Evolutionary conservation across 2,329 filamentous ascomycete species (phyloP), one percentile per base, ranked within the genome.

Genomic region (Trichoderma hamatum): DNA sequence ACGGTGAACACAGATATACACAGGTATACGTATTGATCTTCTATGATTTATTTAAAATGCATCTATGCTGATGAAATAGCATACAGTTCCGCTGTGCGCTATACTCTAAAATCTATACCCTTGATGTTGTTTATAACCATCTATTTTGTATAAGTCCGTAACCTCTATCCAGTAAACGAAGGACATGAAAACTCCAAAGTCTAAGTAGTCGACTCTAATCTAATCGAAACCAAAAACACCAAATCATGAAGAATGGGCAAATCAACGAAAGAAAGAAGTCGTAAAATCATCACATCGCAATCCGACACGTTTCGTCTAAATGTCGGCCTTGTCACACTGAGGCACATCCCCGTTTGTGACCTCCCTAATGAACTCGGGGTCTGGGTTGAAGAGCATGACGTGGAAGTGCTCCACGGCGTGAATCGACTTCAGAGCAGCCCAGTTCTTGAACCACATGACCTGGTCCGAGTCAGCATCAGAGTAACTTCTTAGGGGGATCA

Each of bases 341-440:
- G 92, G 89, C 55, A 91, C 83, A 80, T 97, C 93, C 14, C 89
- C 90, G 46, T 88, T 82, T 6, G 93, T 97, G 71, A 97, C 85
- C 67, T 88, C 82, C 63, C 82, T 81, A 56, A 97, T 80, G 73
- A 96, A 93, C 3, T 82, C 84, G 49, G 84, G 82, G 74, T 95
- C 89, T 1, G 94, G 90, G 73, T 92, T 85, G 78, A 90, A 92
- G 66, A 97, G 83, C 93, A 97, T 94, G 76, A 97, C 90, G 79
- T 98, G 95, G 76, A 98, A 96, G 78, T 98, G 95, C 83, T 97
- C 94, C 13, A 98, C 88, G 0, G 92, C 89, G 74, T 93, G 88
- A 32, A 98, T 88, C 28, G 91, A 96, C 82, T 97, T 97, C 73
- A 97, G 82, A 19, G 86, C 88, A 66, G 84, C 86, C 93, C 94